Evolutionary conservation across 1,284 basidiomycete genomes (phyloP).

Genomic region (Ustilago xerochloae): DNA sequence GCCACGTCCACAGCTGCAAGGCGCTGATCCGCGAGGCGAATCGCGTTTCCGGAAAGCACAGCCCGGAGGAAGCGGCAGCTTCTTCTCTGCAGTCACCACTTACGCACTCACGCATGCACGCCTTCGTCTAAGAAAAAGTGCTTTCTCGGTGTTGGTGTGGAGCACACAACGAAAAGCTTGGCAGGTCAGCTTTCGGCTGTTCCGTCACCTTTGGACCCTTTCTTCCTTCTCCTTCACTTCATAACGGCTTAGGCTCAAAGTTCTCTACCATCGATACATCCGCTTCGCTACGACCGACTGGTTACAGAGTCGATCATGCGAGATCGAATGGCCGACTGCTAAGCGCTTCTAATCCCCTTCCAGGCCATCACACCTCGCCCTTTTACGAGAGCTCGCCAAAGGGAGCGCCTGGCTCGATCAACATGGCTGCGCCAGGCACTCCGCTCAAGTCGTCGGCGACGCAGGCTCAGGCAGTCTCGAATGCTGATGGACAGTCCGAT

Average conservation of each 20-base stretch:
- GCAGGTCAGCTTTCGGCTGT: neutral
- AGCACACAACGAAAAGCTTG: no score
- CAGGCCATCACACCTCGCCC: neutral
- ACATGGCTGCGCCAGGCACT: slow-evolving; percentile 47
- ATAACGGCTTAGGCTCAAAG: no score
- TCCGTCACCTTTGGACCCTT: no score
- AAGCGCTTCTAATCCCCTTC: no score
- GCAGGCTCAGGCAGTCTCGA: slow-evolving; percentile 13
- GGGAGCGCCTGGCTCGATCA: neutral
- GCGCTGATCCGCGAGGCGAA: slow-evolving; percentile 3
- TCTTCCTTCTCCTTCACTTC: no score
- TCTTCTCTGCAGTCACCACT: neutral
- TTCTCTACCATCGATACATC: neutral
- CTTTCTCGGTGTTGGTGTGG: slow-evolving; percentile 23
- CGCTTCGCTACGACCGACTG: neutral
- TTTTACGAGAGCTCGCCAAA: neutral
- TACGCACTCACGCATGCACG: neutral
- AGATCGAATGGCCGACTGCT: no score
- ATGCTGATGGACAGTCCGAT: slow-evolving; percentile 14
- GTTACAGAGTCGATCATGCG: neutral
- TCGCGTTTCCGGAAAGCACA: slow-evolving; percentile 15
- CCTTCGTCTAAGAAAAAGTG: neutral
- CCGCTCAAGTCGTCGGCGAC: slow-evolving; percentile 20
- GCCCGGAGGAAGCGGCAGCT: slow-evolving; percentile 5
- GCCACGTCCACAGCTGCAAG: neutral